These are phyloP conservation scores for Borealophlyctis nickersoniae DNA, from an alignment of 192 early-diverging fungal genomes.

Conservation along the genomic window DNA sequence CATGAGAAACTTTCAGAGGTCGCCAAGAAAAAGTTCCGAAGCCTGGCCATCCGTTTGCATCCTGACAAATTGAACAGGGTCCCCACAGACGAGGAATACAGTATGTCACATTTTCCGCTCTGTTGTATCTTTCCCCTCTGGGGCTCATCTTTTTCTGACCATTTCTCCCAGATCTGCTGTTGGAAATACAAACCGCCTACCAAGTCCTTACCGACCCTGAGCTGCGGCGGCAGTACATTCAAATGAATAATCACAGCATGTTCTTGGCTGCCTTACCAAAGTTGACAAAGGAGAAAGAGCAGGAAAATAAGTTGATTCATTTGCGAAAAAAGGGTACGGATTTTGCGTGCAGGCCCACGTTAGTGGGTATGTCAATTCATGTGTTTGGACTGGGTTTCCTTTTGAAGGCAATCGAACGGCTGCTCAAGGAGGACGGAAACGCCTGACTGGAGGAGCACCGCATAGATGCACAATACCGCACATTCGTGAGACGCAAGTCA, in stretches of 20 bases:
- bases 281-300: slow-evolving; percentile 19
- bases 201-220: slow-evolving; percentile 27
- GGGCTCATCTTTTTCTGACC: too few relatives aligned
- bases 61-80: slow-evolving; percentile 22
- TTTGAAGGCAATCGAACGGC: slow-evolving; percentile 26
- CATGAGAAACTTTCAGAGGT: slow-evolving; percentile 22
- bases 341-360: too few relatives aligned
- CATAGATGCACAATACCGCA: slow-evolving; percentile 31
- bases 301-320: slow-evolving; percentile 10
- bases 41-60: slow-evolving; percentile 19
- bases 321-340: background rate
- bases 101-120: background rate
- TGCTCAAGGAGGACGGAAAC: slow-evolving; percentile 16
- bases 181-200: slow-evolving; percentile 29
- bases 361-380: too few relatives aligned
- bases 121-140: too few relatives aligned
- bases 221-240: slow-evolving; percentile 28
- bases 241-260: slow-evolving; percentile 29
- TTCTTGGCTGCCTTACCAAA: slow-evolving; percentile 30
- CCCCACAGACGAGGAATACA: slow-evolving; percentile 30
- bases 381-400: too few relatives aligned
- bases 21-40: slow-evolving; percentile 23
- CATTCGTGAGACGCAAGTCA: slow-evolving; percentile 11
- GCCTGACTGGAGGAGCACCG: slow-evolving; percentile 29
- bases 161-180: slow-evolving; percentile 21